A percentile compares a stretch with the other conserved stretches of the same genome.
phyloP scores from a whole-genome alignment of 2,329 filamentous ascomycete species.

The Venturiaceae sp. region DNA sequence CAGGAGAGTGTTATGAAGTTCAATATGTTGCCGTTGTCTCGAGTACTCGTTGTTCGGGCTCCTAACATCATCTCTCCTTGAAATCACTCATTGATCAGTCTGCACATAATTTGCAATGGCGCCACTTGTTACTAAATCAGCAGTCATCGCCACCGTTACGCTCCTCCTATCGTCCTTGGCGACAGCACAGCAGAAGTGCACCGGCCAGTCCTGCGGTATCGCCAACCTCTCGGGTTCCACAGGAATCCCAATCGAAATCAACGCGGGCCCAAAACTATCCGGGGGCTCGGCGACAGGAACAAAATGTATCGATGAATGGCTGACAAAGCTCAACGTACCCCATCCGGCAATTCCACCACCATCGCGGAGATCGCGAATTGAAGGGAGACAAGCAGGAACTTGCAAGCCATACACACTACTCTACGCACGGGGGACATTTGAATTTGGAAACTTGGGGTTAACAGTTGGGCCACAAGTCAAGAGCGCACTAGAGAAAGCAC shows the following conservation, averaged over 20 bases:
- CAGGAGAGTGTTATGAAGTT: no score
- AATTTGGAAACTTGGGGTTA: neutral
- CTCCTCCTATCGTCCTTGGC: neutral
- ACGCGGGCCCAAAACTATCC: neutral
- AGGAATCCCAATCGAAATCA: neutral
- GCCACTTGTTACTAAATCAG: neutral
- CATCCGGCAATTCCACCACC: neutral
- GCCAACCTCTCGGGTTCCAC: neutral
- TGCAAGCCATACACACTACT: slow-evolving; percentile 3
- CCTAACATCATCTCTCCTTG: no score
- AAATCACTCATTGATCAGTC: no score
- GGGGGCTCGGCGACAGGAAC: neutral
- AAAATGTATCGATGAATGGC: neutral
- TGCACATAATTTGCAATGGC: neutral
- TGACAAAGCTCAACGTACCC: neutral
- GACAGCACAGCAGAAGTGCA: neutral
- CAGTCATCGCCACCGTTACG: neutral
- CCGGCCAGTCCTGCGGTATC: neutral
- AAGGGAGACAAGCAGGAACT: neutral
- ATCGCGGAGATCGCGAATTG: neutral
- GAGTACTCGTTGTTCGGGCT: no score
- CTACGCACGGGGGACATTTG: neutral
- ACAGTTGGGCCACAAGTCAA: neutral
- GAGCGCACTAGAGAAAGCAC: neutral
- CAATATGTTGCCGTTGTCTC: no score